Conservation (phyloP, 345 rosid species). For the Moricandia moricandioides region DNA sequence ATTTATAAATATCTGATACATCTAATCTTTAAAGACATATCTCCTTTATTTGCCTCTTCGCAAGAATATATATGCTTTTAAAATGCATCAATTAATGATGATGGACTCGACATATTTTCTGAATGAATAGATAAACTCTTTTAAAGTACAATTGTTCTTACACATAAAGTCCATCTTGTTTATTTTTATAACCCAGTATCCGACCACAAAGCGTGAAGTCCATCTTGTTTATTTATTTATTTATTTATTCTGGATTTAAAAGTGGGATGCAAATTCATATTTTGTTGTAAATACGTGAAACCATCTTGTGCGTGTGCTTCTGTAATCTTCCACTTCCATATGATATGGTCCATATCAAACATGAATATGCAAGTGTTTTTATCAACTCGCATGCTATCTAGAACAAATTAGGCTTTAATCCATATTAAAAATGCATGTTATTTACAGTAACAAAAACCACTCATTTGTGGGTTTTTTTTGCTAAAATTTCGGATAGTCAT, state of each 20-base stretch:
- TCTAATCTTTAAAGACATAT: slow-evolving; percentile 8
- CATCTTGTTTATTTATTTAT: background rate
- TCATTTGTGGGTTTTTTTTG: background rate
- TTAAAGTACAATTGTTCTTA: slow-evolving; percentile 31
- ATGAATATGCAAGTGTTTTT: background rate
- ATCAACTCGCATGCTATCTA: background rate
- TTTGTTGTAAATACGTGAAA: background rate
- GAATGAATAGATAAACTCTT: slow-evolving; percentile 22
- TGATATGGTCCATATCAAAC: background rate
- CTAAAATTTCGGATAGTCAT: no score
- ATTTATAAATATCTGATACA: slow-evolving; percentile 9
- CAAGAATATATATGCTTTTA: slow-evolving; percentile 26
- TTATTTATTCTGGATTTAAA: background rate
- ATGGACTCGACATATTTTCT: slow-evolving; percentile 15
- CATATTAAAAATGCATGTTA: background rate
- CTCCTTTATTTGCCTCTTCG: slow-evolving; percentile 17
- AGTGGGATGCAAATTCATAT: background rate
- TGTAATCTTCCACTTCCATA: background rate
- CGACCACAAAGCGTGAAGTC: no score
- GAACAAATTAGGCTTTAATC: background rate
- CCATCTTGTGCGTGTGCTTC: background rate
- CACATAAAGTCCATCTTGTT: background rate
- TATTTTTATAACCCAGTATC: no score
- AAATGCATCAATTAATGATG: slow-evolving; percentile 27
- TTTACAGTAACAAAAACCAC: background rate